Evolutionary conservation across 2,329 filamentous ascomycete genomes (phyloP).

Genomic region (Cercospora sp.): DNA sequence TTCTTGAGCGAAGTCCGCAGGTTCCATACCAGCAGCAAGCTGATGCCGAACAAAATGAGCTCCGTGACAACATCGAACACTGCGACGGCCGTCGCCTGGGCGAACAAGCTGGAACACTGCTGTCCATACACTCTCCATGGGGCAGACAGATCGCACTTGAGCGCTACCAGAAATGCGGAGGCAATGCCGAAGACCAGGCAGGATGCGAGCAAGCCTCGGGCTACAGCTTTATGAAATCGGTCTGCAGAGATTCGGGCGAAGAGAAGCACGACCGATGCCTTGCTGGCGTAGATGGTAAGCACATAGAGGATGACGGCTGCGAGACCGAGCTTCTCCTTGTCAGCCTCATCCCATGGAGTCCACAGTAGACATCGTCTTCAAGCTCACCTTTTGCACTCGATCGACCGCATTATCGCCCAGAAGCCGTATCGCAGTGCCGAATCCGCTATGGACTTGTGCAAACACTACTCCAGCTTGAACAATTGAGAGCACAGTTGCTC

Average conservation of each 20-base stretch:
- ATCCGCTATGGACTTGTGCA: constrained; percentile 42
- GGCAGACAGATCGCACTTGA: constrained; percentile 45
- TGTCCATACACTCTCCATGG: constrained; percentile 41
- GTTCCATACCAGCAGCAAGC: constrained; percentile 42
- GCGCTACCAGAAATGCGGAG: constrained; percentile 44
- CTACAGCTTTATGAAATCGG: constrained; percentile 42
- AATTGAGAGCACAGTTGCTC: constrained; percentile 40
- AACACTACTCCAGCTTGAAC: constrained; percentile 45
- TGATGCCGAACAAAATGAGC: constrained; percentile 41
- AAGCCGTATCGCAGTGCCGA: constrained; percentile 41
- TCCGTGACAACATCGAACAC: constrained; percentile 47
- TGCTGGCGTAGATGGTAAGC: constrained; percentile 47
- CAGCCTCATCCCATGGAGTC: background rate
- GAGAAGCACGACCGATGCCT: constrained; percentile 47
- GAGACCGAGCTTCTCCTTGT: constrained; percentile 38
- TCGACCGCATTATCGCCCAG: constrained; percentile 27
- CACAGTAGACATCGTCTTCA: background rate
- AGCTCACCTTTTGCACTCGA: constrained; percentile 42
- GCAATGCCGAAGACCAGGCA: constrained; percentile 44
- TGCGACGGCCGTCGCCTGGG: constrained; percentile 44
- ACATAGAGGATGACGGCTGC: constrained; percentile 49
- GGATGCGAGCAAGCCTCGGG: constrained; percentile 41
- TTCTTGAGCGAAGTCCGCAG: constrained; percentile 44
- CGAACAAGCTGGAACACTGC: constrained; percentile 12
- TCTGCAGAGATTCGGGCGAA: constrained; percentile 50